Evolutionary conservation across 805 yeast species (phyloP).

Genomic region (Maudiozyma serrabonitensis): DNA sequence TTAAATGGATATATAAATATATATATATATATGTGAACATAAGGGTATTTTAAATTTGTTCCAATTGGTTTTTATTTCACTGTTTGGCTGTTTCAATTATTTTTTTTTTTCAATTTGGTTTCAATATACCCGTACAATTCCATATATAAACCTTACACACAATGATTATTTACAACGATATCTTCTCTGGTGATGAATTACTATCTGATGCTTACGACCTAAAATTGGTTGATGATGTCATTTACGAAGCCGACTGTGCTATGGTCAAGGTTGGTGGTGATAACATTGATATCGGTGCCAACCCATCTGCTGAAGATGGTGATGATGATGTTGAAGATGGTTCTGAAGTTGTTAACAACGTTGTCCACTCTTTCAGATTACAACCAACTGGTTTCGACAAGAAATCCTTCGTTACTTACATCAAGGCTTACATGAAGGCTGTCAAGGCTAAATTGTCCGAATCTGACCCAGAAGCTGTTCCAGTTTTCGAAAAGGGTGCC

Average conservation of each 20-base stretch:
- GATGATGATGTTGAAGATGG: slow-evolving; percentile 76
- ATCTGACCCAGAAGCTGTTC: slow-evolving; percentile 77
- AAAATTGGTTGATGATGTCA: slow-evolving; percentile 78
- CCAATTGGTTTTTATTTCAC: background rate
- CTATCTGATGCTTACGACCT: slow-evolving; percentile 95
- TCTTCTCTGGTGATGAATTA: slow-evolving; percentile 90
- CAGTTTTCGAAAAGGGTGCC: slow-evolving; percentile 95
- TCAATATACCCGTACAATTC: background rate
- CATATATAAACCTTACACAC: background rate
- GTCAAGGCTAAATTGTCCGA: slow-evolving; percentile 88
- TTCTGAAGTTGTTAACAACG: slow-evolving; percentile 90
- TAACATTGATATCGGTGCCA: slow-evolving; percentile 97
- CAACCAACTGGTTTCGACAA: slow-evolving; percentile 95
- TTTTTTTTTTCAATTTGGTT: background rate
- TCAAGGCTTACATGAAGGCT: slow-evolving; percentile 97
- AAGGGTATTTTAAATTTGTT: no score
- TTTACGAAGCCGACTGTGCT: slow-evolving; percentile 94
- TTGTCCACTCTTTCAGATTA: slow-evolving; percentile 96
- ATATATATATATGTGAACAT: no score
- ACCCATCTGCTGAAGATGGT: slow-evolving; percentile 97
- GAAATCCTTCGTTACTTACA: slow-evolving; percentile 92
- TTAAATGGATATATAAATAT: no score
- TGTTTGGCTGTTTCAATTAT: no score
- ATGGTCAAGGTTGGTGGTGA: slow-evolving; percentile 85
- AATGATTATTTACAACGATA: slow-evolving; percentile 50